phyloP scores from a whole-genome alignment of 129 eudicot species.

The Chrysanthemum makinoi region DNA sequence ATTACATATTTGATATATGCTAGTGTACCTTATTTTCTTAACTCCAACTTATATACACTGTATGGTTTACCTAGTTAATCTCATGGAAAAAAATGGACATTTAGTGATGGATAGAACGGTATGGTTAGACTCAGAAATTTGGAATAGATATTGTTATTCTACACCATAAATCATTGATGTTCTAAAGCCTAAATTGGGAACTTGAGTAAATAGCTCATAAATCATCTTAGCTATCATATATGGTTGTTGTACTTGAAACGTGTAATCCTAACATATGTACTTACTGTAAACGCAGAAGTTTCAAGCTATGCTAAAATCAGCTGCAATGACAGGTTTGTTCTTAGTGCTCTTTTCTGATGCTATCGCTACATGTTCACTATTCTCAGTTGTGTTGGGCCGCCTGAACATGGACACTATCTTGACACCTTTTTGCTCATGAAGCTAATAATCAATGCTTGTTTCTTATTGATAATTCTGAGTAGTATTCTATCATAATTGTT shows the following conservation, averaged over 20 bases:
- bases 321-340: constrained; percentile 64
- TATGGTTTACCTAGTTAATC: too few species aligned
- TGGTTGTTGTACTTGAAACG: constrained; percentile 11
- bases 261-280: constrained; percentile 22
- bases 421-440: neutral
- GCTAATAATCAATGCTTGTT: constrained; percentile 1
- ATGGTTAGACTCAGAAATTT: too few species aligned
- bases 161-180: too few species aligned
- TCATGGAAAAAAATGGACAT: too few species aligned
- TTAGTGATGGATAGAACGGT: too few species aligned
- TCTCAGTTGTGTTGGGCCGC: constrained; percentile 7
- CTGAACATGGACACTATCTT: neutral
- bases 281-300: constrained; percentile 60
- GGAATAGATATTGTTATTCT: too few species aligned
- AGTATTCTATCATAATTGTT: constrained; percentile 2
- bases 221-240: constrained; percentile 1
- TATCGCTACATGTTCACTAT: neutral
- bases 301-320: constrained; percentile 52
- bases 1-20: neutral
- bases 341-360: constrained; percentile 13
- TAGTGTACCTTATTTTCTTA: neutral
- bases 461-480: constrained; percentile 7
- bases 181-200: too few species aligned
- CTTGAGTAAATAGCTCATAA: too few species aligned
- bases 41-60: too few species aligned